Evolutionary conservation across 176 grass and related monocot species (phyloP).

Genomic region (Pharus latifolius): DNA sequence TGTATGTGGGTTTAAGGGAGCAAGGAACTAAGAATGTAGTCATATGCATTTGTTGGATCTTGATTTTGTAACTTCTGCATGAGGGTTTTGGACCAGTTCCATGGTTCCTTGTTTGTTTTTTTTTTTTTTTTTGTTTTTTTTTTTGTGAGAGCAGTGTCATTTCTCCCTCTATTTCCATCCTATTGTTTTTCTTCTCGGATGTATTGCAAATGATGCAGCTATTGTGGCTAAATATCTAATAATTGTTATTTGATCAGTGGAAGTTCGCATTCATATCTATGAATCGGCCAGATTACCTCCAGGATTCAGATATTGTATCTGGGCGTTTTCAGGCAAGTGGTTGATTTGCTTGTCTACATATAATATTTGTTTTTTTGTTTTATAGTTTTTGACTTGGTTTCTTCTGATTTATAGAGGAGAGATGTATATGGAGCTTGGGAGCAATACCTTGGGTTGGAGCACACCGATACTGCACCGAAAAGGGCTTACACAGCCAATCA

Average conservation of each 20-base stretch:
- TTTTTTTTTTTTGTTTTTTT: too few relatives aligned
- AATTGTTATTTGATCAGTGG: conserved; percentile 48
- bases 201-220: not conserved
- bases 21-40: not conserved
- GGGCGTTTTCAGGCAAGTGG: conserved; percentile 61
- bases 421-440: conserved; percentile 98
- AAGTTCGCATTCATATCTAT: conserved; percentile 88
- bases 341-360: not conserved
- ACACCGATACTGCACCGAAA: conserved; percentile 79
- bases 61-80: not conserved
- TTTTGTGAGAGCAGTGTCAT: too few relatives aligned
- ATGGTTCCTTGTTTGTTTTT: not conserved
- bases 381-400: not conserved
- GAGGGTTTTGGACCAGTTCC: not conserved
- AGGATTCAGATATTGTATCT: conserved; percentile 75
- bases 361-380: conserved; percentile 22
- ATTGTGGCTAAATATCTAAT: not conserved
- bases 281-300: conserved; percentile 74
- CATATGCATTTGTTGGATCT: not conserved
- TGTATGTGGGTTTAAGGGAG: not conserved
- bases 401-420: conserved; percentile 51
- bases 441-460: conserved; percentile 94
- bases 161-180: not conserved
- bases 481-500: conserved; percentile 67
- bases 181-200: conserved; percentile 9